These are phyloP conservation scores for Cyclotella baltica DNA, from an alignment of 108 stramenopile species.

Conservation along the genomic window DNA sequence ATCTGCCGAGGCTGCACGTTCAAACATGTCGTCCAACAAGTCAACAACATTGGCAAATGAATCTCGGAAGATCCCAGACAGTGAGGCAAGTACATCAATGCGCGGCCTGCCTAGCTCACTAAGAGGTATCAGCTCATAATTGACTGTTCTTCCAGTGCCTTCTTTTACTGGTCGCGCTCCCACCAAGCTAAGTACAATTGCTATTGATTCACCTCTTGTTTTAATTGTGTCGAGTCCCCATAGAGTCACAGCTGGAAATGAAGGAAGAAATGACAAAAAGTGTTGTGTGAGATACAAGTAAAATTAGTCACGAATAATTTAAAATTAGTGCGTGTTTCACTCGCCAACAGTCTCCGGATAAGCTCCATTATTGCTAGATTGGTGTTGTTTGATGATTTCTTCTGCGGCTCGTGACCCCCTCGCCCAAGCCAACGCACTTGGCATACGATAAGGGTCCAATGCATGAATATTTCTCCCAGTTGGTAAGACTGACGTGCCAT, in stretches of 20 bases:
- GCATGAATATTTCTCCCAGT: conserved; percentile 90
- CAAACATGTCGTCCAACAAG: conserved; percentile 88
- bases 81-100: conserved; percentile 83
- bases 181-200: conserved; percentile 84
- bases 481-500: conserved; percentile 81
- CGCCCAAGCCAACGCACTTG: conserved; percentile 79
- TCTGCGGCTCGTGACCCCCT: conserved; percentile 74
- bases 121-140: conserved; percentile 82
- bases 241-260: conserved; percentile 63
- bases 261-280: not conserved
- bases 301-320: conserved; percentile 3
- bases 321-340: conserved; percentile 49
- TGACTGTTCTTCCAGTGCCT: conserved; percentile 76
- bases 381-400: conserved; percentile 81
- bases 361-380: conserved; percentile 57
- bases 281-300: not conserved
- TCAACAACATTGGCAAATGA: conserved; percentile 91
- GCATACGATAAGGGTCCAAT: conserved; percentile 89
- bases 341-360: conserved; percentile 76
- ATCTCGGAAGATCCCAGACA: conserved; percentile 87
- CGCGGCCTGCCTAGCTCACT: conserved; percentile 81
- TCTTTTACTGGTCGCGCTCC: conserved; percentile 86
- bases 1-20: conserved; percentile 65
- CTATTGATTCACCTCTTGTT: conserved; percentile 85
- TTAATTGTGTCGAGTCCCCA: conserved; percentile 92